Conservation (phyloP, 1,139 yeast genomes). For the Nakaseomyces bracarensis region DNA sequence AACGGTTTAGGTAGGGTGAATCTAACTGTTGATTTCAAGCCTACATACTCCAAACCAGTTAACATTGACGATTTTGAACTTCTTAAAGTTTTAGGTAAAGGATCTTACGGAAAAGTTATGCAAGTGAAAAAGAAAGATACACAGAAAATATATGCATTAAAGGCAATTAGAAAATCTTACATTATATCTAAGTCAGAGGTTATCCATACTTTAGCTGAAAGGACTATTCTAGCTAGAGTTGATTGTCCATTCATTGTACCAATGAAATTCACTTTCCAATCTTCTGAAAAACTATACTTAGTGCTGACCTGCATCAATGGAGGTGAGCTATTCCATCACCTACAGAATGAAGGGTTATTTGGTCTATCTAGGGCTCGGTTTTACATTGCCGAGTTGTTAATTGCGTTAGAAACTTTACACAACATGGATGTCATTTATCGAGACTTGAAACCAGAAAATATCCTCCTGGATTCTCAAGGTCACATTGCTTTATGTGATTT, state of each 20-base stretch:
- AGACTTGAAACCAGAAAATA: conserved; percentile 93
- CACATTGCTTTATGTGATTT: conserved; percentile 96
- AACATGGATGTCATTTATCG: conserved; percentile 87
- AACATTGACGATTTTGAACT: conserved; percentile 88
- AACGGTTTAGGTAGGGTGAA: conserved; percentile 40
- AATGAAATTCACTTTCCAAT: conserved; percentile 87
- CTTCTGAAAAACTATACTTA: conserved; percentile 85
- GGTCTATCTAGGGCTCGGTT: conserved; percentile 84
- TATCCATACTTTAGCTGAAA: conserved; percentile 90
- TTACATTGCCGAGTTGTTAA: conserved; percentile 85
- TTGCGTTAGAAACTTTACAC: conserved; percentile 88
- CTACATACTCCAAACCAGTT: conserved; percentile 59
- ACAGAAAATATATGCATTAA: conserved; percentile 85
- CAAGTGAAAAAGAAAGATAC: conserved; percentile 95
- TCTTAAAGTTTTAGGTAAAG: conserved; percentile 91
- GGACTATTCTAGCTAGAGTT: conserved; percentile 88
- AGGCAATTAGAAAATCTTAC: conserved; percentile 87
- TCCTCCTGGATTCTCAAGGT: conserved; percentile 87
- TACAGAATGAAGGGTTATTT: conserved; percentile 85
- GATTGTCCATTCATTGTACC: conserved; percentile 98
- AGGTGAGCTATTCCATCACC: conserved; percentile 91
- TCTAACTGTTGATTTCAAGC: conserved; percentile 71
- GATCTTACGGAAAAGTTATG: conserved; percentile 98
- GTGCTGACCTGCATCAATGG: conserved; percentile 93
- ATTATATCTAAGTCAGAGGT: conserved; percentile 92